Conservation (phyloP, 2,329 filamentous ascomycete species). For the Talaromyces sp. region DNA sequence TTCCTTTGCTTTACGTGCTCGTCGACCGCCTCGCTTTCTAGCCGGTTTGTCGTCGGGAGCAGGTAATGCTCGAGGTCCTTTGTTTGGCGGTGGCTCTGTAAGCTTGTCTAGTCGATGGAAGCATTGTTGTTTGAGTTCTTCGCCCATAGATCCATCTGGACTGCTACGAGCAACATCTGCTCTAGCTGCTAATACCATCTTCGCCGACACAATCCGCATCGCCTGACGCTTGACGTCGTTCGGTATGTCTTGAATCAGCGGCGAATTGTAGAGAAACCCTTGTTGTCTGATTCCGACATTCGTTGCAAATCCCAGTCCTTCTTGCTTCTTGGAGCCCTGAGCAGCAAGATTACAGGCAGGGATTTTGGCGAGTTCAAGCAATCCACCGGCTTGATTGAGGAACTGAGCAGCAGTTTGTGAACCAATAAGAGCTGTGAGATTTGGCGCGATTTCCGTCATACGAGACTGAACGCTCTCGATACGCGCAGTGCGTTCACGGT, state of each 20-base stretch:
- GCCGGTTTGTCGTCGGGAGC: conserved; percentile 94
- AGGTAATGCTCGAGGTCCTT: conserved; percentile 79
- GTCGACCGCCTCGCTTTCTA: conserved; percentile 83
- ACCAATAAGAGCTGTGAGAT: conserved; percentile 84
- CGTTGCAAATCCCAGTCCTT: conserved; percentile 78
- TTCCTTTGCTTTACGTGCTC: conserved; percentile 92
- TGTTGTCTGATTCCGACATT: conserved; percentile 89
- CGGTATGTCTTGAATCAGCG: conserved; percentile 80
- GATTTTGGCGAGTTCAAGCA: conserved; percentile 84
- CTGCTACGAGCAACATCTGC: conserved; percentile 82
- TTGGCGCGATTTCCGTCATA: conserved; percentile 94
- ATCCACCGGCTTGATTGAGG: conserved; percentile 88
- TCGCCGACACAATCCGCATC: conserved; percentile 90
- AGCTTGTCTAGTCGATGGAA: conserved; percentile 86
- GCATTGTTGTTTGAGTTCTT: conserved; percentile 77
- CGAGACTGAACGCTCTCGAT: conserved; percentile 95
- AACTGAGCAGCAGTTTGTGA: conserved; percentile 91
- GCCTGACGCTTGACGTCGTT: conserved; percentile 87
- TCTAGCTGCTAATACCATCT: conserved; percentile 87
- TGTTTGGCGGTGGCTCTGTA: conserved; percentile 85
- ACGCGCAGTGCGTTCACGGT: conserved; percentile 79
- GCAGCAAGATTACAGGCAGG: conserved; percentile 90
- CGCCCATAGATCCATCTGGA: conserved; percentile 76
- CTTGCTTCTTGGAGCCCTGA: conserved; percentile 83
- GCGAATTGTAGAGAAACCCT: conserved; percentile 88